These are phyloP conservation scores for Neofusicoccum parvum DNA, from an alignment of 2,329 filamentous ascomycete genomes.

Conservation along the genomic window DNA sequence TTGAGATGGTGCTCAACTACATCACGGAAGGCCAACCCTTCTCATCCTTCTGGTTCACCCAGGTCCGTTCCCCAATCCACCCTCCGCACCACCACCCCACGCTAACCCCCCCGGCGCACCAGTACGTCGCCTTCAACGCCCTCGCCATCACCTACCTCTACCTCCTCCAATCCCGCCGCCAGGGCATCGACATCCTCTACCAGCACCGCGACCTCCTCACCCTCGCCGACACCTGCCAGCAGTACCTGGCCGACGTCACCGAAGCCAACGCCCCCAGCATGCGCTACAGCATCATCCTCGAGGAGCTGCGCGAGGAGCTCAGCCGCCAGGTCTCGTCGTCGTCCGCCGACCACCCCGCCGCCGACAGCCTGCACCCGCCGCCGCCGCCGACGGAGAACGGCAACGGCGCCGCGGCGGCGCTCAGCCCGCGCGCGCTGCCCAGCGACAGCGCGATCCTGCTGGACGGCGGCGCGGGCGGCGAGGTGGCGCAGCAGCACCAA, in stretches of 20 bases:
- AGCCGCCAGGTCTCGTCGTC: neutral
- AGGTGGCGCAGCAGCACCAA: neutral
- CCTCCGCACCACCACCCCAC: neutral
- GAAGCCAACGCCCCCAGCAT: slow-evolving; percentile 13
- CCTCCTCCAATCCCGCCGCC: slow-evolving; percentile 41
- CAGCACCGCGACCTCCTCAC: slow-evolving; percentile 34
- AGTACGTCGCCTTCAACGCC: slow-evolving; percentile 54
- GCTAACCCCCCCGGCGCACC: slow-evolving; percentile 21
- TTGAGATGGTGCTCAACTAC: slow-evolving; percentile 31
- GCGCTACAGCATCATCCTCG: slow-evolving; percentile 14
- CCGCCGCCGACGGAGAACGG: neutral
- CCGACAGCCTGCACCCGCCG: neutral
- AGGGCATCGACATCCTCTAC: slow-evolving; percentile 5
- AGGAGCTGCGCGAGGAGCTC: slow-evolving; percentile 17
- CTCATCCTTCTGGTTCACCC: slow-evolving; percentile 52
- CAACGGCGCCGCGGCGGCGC: neutral
- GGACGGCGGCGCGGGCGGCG: neutral
- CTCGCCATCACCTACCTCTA: slow-evolving; percentile 51
- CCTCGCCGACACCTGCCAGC: slow-evolving; percentile 49
- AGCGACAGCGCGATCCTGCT: neutral
- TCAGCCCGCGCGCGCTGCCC: neutral
- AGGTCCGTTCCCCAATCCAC: neutral
- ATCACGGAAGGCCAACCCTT: slow-evolving; percentile 30
- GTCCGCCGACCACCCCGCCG: neutral
- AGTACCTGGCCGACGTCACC: slow-evolving; percentile 47